A percentile compares a stretch with the other conserved stretches of the same genome.
Evolutionary conservation across 2,329 filamentous ascomycete genomes (phyloP).

Genomic region (Stagonosporopsis rhizophila): DNA sequence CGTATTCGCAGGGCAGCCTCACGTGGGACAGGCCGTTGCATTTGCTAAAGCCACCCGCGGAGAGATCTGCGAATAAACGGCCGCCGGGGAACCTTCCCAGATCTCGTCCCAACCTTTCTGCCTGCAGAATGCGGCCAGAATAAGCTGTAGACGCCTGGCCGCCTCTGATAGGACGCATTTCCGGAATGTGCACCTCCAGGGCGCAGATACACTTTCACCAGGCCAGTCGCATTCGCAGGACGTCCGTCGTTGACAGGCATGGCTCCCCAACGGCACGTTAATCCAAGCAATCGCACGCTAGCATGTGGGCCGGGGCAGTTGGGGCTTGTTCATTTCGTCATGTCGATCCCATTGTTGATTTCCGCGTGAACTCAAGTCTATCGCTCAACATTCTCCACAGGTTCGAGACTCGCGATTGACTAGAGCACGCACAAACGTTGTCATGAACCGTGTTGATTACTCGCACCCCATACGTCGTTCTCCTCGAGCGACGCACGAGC

Average conservation of each 20-base stretch:
- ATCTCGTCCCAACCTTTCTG: background rate
- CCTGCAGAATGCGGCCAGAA: background rate
- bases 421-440: constrained; percentile 11
- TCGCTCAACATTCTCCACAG: constrained; percentile 9
- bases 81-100: constrained; percentile 11
- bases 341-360: constrained; percentile 11
- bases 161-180: constrained; percentile 4
- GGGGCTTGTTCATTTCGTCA: constrained; percentile 23
- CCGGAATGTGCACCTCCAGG: background rate
- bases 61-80: constrained; percentile 11
- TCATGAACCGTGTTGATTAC: constrained; percentile 28
- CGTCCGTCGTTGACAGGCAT: background rate
- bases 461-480: constrained; percentile 30
- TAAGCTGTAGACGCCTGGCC: background rate
- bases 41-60: constrained; percentile 7
- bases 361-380: constrained; percentile 2
- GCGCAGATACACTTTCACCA: constrained; percentile 4
- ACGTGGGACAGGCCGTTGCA: constrained; percentile 11
- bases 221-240: background rate
- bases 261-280: constrained; percentile 10
- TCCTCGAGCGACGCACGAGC: constrained; percentile 27
- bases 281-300: constrained; percentile 15
- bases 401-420: constrained; percentile 2
- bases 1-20: background rate
- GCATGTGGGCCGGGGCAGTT: constrained; percentile 20